These are phyloP conservation scores for Monilinia aucupariae DNA, from an alignment of 2,329 filamentous ascomycete genomes.

Conservation along the genomic window DNA sequence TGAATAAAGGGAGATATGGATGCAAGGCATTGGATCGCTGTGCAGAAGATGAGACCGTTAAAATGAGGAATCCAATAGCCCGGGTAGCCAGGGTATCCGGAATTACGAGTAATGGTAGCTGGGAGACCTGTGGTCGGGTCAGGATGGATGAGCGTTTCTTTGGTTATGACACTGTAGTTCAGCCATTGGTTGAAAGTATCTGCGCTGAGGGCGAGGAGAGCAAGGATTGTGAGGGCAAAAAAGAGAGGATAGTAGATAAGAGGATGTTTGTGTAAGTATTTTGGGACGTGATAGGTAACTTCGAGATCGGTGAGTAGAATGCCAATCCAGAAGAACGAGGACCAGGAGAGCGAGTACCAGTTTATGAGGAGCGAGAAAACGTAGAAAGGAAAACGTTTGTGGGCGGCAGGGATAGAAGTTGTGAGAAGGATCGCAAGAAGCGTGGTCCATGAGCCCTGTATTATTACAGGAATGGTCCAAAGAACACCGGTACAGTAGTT, in stretches of 20 bases:
- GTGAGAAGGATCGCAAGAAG: slow-evolving; percentile 41
- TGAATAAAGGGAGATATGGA: slow-evolving; percentile 39
- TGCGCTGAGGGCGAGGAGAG: slow-evolving; percentile 19
- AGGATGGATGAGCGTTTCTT: slow-evolving; percentile 42
- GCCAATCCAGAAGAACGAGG: slow-evolving; percentile 42
- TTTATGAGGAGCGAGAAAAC: slow-evolving; percentile 40
- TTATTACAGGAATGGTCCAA: slow-evolving; percentile 46
- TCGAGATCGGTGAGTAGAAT: slow-evolving; percentile 43
- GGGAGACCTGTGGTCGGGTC: slow-evolving; percentile 38
- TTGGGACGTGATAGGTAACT: slow-evolving; percentile 42
- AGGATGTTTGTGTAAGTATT: slow-evolving; percentile 36
- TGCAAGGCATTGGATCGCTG: slow-evolving; percentile 35
- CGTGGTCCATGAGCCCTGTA: slow-evolving; percentile 44
- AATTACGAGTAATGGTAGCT: slow-evolving; percentile 34
- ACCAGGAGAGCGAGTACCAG: slow-evolving; percentile 45
- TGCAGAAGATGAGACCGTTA: slow-evolving; percentile 40
- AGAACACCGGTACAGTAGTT: slow-evolving; percentile 47
- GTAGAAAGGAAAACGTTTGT: slow-evolving; percentile 44
- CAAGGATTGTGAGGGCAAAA: slow-evolving; percentile 32
- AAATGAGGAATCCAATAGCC: slow-evolving; percentile 41
- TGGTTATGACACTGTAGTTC: slow-evolving; percentile 25
- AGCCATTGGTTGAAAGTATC: slow-evolving; percentile 22
- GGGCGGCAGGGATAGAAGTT: slow-evolving; percentile 41
- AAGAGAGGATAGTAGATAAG: slow-evolving; percentile 38
- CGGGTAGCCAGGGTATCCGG: slow-evolving; percentile 36